Evolutionary conservation across 2,329 filamentous ascomycete genomes (phyloP), one percentile per base, ranked within the genome.

Genomic region (Harringtonia lauricola): DNA sequence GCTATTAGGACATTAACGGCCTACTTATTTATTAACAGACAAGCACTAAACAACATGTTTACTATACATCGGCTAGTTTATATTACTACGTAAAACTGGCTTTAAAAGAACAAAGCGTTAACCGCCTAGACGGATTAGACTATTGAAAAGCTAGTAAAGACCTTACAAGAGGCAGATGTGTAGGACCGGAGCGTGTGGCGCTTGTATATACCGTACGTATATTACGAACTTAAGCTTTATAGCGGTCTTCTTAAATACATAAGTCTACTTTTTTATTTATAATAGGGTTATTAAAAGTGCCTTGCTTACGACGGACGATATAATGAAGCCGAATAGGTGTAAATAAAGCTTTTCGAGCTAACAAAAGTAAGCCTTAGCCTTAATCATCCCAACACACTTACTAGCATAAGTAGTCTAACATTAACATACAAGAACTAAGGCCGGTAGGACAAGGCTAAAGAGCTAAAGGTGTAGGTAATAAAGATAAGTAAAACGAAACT

Each of bases 31-130:
- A 49, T 64, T 19, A 49, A 42, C 3, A 34, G 58, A 26, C 55
- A 51, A 2, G 28, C 47, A 12, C 42, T 44, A 8, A 4, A 18
- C n/a, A n/a, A n/a, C n/a, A n/a, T n/a, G n/a, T n/a, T n/a, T n/a
- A n/a, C n/a, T n/a, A n/a, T n/a, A n/a, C 57, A 63, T 30, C 53
- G 58, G 12, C 49, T 63, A 5, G 55, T 63, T 18, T 53, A 50
- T 26, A 28, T 62, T 10, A 52, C 54, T 4, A 58, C 54, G 46
- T 49, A 46, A 15, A 60, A 55, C 33, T 60, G 53, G 56, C 37
- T 63, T 1, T 36, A 44, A 0, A 44, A 24, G 10, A 24, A 42
- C 13, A 6, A 21, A 2, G 9, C 15, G 3, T 13, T 47, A 6
- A 2, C 14, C 8, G 2, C 4, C 8, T 43, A 33, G 44, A 29